Conservation (phyloP, 78 protist species). For the Tieghemostelium lacteum region DNA sequence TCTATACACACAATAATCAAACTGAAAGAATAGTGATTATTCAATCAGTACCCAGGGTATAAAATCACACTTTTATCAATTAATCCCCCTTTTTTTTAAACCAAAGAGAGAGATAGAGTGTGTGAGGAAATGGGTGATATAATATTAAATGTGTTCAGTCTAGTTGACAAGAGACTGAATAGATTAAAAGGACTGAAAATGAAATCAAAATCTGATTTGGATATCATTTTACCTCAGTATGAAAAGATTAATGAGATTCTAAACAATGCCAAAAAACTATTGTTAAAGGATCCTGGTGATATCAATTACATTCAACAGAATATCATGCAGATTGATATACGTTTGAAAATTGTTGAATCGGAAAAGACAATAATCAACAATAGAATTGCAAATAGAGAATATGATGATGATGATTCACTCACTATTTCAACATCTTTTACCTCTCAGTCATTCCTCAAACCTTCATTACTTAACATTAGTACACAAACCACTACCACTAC, state of each 20-base stretch:
- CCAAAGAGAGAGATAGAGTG: no score
- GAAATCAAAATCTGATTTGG: not conserved
- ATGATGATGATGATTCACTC: not conserved
- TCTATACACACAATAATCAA: no score
- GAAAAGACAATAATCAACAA: not conserved
- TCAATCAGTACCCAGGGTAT: no score
- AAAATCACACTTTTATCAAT: no score
- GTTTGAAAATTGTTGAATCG: slow-evolving; percentile 9
- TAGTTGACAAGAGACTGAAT: slow-evolving; percentile 72
- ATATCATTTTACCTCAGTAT: slow-evolving; percentile 14
- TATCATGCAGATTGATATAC: slow-evolving; percentile 26
- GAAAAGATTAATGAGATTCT: slow-evolving; percentile 50
- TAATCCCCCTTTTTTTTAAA: no score
- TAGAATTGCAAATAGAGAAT: not conserved
- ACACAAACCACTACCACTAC: not conserved
- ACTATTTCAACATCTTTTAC: not conserved
- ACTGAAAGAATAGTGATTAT: no score
- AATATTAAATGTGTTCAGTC: slow-evolving; percentile 40
- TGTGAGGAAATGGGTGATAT: slow-evolving; percentile 26
- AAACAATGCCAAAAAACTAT: slow-evolving; percentile 51
- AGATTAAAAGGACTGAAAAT: slow-evolving; percentile 38
- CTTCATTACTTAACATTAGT: not conserved
- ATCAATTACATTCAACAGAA: not conserved
- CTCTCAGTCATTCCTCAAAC: not conserved
- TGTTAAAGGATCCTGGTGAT: slow-evolving; percentile 7